phyloP scores from a whole-genome alignment of 495 filamentous ascomycete genomes.

The Monascus purpureus region DNA sequence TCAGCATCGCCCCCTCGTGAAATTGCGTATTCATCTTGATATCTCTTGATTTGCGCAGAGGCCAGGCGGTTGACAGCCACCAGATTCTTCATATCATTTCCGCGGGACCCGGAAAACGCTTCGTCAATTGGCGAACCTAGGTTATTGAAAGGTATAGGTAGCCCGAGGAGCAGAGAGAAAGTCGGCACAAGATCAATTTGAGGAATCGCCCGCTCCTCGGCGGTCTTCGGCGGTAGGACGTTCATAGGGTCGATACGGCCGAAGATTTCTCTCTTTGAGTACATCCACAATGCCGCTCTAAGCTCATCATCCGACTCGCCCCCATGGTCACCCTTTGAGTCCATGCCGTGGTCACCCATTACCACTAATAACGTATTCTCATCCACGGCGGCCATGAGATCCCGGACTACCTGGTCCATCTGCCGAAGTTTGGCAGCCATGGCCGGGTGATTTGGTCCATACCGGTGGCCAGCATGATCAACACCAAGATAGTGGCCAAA shows the following conservation, averaged over 20 bases:
- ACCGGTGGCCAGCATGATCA: conserved; percentile 93
- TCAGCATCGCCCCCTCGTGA: conserved; percentile 49
- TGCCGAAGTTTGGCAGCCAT: conserved; percentile 84
- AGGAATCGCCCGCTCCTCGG: conserved; percentile 68
- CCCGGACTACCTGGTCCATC: conserved; percentile 70
- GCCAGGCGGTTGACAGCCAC: conserved; percentile 61
- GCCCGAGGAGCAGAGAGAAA: conserved; percentile 67
- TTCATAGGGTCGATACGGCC: conserved; percentile 54
- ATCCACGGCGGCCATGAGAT: conserved; percentile 59
- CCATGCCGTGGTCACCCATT: conserved; percentile 99
- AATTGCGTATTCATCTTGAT: conserved; percentile 54
- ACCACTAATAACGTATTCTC: conserved; percentile 81
- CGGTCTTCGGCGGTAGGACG: conserved; percentile 50
- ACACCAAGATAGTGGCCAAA: conserved; percentile 92
- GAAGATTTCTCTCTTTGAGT: conserved; percentile 72
- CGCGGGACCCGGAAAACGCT: conserved; percentile 61
- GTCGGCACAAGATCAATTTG: conserved; percentile 97
- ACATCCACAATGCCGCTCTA: conserved; percentile 95
- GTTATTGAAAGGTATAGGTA: conserved; percentile 95
- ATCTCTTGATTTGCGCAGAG: conserved; percentile 76
- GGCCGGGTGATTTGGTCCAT: conserved; percentile 82
- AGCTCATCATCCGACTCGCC: conserved; percentile 93
- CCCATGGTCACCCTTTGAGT: conserved; percentile 90
- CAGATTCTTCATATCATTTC: conserved; percentile 59
- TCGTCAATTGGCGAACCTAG: conserved; percentile 91